Percentiles rank a stretch among this genome's conserved stretches.
phyloP scores from a whole-genome alignment of 148 eudicot genomes.

The Silene uniflora region DNA sequence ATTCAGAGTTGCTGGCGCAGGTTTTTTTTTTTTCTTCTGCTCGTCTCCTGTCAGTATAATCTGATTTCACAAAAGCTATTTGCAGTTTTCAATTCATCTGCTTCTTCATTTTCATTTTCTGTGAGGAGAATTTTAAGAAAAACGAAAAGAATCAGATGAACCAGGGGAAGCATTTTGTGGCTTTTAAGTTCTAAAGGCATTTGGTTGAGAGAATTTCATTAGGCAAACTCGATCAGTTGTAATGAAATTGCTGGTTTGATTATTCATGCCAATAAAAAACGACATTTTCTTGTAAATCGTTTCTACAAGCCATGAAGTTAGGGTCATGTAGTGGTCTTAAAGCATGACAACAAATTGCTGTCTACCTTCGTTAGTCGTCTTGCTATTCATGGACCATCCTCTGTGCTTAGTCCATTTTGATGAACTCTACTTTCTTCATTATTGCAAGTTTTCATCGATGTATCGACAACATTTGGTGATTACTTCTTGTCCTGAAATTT shows the following conservation, averaged over 20 bases:
- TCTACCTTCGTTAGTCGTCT: too few species aligned
- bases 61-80: neutral
- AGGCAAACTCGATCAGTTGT: neutral
- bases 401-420: too few species aligned
- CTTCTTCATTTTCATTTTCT: too few species aligned
- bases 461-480: too few species aligned
- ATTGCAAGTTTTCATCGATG: too few species aligned
- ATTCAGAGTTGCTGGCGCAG: slow-evolving; percentile 85
- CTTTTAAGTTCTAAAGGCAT: neutral
- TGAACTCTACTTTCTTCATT: too few species aligned
- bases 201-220: neutral
- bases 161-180: neutral
- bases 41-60: neutral
- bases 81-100: neutral
- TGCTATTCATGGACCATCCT: too few species aligned
- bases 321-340: neutral
- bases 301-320: neutral
- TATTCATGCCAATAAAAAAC: too few species aligned
- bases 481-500: too few species aligned
- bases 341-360: neutral
- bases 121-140: too few species aligned
- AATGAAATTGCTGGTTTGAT: neutral
- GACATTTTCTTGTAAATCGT: neutral
- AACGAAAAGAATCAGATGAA: too few species aligned
- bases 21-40: slow-evolving; percentile 36